Evolutionary conservation across 2,329 filamentous ascomycete genomes (phyloP), one percentile per base, ranked within the genome.

Genomic region (Hymenoscyphus fructigenus): DNA sequence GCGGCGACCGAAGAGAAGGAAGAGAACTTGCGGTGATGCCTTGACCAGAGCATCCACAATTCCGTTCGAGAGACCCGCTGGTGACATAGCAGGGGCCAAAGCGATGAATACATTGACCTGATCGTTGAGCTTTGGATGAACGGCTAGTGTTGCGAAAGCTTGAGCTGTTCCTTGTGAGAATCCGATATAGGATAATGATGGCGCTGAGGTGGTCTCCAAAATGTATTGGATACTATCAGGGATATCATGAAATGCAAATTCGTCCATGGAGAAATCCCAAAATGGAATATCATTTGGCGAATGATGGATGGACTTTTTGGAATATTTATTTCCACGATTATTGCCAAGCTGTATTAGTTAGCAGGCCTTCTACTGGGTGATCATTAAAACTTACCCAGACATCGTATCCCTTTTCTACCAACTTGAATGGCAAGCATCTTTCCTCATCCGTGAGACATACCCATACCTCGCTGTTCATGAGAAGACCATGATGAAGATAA

Each of bases 401-500:
- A 80, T 99, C 95, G 73, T 96, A 99, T 2, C 95, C 95, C 73
- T 86, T 85, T 74, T 97, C 92, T 0, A 96, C 92, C 55, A 99
- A 82, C 70, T 91, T 85, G 75, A 99, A 98, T 0, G 95, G 92
- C 47, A 99, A 81, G 70, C 91, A 94, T 71, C 93, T 86, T 77
- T 96, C 85, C 71, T 89, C 88, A 70, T 97, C 91, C 0, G 94
- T 96, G 75, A 94, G 80, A 75, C 92, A 96, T 9, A 98, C 92
- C 95, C 95, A 99, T 38, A 99, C 94, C 78, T 99, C 95, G 72
- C 93, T 97, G 78, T 97, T 98, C 95, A 99, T 99, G 75, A 99
- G 85, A 65, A 99, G 84, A 9, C 94, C 95, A 78, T 99, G 95
- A 75, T 99, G 95, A 68, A 99, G 81, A 76, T 98, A 99, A 6